A percentile compares a stretch with the other conserved stretches of the same genome.
phyloP scores from a whole-genome alignment of 441 rosid genomes.

The Jatropha multifida region DNA sequence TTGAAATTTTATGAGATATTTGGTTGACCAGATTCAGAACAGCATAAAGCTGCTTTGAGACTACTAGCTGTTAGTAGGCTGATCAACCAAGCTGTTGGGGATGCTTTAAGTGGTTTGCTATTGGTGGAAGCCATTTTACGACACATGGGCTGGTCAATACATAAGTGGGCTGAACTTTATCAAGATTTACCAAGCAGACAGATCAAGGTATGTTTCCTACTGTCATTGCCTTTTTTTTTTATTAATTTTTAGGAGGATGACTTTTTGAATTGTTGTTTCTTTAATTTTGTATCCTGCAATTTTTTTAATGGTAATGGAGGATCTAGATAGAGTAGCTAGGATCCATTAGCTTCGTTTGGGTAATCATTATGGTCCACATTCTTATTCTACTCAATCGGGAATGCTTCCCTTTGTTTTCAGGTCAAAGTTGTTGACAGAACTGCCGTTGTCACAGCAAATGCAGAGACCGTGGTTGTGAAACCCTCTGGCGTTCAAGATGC shows the following conservation, averaged over 20 bases:
- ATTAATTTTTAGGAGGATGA: too few species aligned
- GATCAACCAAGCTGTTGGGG: constrained; percentile 97
- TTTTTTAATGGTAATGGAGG: constrained; percentile 8
- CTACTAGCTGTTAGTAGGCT: constrained; percentile 76
- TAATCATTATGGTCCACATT: background rate
- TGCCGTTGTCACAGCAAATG: constrained; percentile 65
- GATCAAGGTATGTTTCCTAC: constrained; percentile 53
- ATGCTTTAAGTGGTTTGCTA: constrained; percentile 84
- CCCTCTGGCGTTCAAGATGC: constrained; percentile 92
- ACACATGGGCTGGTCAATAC: constrained; percentile 79
- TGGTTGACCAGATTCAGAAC: constrained; percentile 56
- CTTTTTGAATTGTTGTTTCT: background rate
- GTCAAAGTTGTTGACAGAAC: constrained; percentile 88
- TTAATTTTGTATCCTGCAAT: background rate
- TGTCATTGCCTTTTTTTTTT: background rate
- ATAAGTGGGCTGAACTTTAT: constrained; percentile 75
- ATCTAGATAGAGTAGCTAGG: background rate
- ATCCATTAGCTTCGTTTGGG: background rate
- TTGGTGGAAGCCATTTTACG: constrained; percentile 82
- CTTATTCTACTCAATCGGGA: background rate
- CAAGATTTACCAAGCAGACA: constrained; percentile 89
- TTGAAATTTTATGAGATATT: constrained; percentile 10
- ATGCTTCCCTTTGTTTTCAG: constrained; percentile 31
- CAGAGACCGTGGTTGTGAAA: constrained; percentile 67
- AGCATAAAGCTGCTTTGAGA: constrained; percentile 71